Conservation (phyloP, 192 early-diverging fungal genomes). For the Coemansia sp. region DNA sequence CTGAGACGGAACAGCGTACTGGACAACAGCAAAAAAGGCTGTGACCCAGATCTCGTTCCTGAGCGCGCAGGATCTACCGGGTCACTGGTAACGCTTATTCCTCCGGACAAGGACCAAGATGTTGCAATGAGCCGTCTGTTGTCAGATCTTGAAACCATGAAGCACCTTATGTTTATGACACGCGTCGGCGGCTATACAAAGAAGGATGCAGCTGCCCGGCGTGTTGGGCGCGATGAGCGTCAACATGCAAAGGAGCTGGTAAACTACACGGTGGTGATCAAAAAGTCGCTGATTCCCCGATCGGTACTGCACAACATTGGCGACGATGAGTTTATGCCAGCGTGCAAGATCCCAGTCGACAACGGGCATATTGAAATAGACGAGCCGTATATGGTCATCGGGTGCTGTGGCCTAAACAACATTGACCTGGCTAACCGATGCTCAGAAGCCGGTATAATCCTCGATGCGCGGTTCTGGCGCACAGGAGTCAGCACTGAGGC, state of each 20-base stretch:
- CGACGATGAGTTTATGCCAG: slow-evolving; percentile 26
- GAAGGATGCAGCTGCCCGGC: slow-evolving; percentile 15
- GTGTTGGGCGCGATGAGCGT: slow-evolving; percentile 16
- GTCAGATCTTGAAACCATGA: slow-evolving; percentile 38
- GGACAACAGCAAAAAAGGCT: slow-evolving; percentile 8
- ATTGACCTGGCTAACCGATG: slow-evolving; percentile 25
- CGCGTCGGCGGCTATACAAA: slow-evolving; percentile 21
- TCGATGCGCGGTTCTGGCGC: slow-evolving; percentile 48
- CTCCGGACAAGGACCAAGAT: slow-evolving; percentile 44
- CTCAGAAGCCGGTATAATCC: slow-evolving; percentile 37
- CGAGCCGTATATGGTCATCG: slow-evolving; percentile 41
- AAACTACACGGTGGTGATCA: slow-evolving; percentile 35
- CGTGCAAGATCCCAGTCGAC: slow-evolving; percentile 24
- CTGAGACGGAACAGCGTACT: background rate
- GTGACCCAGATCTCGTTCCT: slow-evolving; percentile 24
- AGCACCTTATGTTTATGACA: slow-evolving; percentile 34
- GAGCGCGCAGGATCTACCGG: slow-evolving; percentile 16
- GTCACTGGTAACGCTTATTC: slow-evolving; percentile 26
- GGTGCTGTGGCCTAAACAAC: slow-evolving; percentile 40
- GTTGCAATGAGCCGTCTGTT: slow-evolving; percentile 21
- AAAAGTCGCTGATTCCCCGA: slow-evolving; percentile 30
- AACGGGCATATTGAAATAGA: slow-evolving; percentile 24
- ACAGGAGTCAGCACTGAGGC: slow-evolving; percentile 34
- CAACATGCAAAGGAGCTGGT: slow-evolving; percentile 32
- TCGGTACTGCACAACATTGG: slow-evolving; percentile 11